These are phyloP conservation scores for Leccinum variicolor DNA, from an alignment of 768 basidiomycete genomes.

Conservation along the genomic window DNA sequence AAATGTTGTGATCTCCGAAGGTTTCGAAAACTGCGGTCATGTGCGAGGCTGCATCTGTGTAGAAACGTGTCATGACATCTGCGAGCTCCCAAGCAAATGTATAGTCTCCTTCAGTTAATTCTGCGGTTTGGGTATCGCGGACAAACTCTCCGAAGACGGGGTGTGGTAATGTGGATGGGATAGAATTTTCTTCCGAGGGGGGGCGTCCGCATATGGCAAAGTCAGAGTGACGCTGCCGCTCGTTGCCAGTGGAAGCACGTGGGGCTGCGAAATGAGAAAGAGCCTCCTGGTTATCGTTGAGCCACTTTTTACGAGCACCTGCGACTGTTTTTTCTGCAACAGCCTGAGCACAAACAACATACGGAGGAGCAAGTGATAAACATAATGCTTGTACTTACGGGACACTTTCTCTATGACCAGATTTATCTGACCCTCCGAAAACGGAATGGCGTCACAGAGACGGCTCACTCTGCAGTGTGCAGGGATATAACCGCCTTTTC, in stretches of 20 bases:
- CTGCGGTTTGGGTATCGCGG: background rate
- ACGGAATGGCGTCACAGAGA: too few relatives aligned
- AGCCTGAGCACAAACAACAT: background rate
- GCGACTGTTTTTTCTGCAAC: too few relatives aligned
- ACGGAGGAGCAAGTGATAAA: background rate
- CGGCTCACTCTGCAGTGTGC: background rate
- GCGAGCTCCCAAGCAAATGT: background rate
- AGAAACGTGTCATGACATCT: background rate
- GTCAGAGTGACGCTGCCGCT: background rate
- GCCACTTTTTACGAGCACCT: background rate
- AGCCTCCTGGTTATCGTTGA: background rate
- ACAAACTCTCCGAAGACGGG: background rate
- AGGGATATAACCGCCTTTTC: background rate
- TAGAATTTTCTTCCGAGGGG: background rate
- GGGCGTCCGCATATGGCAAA: background rate
- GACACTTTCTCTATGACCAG: too few relatives aligned
- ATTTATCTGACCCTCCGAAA: too few relatives aligned
- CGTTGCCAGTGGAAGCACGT: too few relatives aligned
- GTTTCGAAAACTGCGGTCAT: too few relatives aligned
- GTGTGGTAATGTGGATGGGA: background rate
- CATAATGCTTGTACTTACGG: background rate
- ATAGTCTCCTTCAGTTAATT: background rate
- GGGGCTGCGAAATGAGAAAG: too few relatives aligned
- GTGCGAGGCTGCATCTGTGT: too few relatives aligned
- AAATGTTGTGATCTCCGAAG: too few relatives aligned